These are phyloP conservation scores for Colletotrichum phormii DNA, from an alignment of 2,329 filamentous ascomycete species.

Conservation along the genomic window DNA sequence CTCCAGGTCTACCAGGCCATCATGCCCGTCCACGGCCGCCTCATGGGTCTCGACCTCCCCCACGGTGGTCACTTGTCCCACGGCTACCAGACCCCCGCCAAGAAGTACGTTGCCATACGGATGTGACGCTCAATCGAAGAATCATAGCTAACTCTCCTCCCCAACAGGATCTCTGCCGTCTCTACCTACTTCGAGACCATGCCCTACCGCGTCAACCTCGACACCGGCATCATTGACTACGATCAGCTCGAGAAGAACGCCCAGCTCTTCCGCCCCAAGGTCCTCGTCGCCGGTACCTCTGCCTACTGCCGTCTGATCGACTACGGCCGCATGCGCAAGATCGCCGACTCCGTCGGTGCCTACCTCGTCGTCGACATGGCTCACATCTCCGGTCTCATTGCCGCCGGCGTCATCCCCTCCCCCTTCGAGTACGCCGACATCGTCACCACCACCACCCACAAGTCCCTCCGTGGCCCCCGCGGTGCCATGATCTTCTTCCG, in stretches of 20 bases:
- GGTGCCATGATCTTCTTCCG: slow-evolving; percentile 99
- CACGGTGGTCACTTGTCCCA: slow-evolving; percentile 96
- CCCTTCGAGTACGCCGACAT: slow-evolving; percentile 95
- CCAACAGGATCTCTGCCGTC: slow-evolving; percentile 84
- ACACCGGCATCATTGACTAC: slow-evolving; percentile 98
- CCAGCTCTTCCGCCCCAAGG: slow-evolving; percentile 92
- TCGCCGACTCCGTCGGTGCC: slow-evolving; percentile 91
- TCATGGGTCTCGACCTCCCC: slow-evolving; percentile 96
- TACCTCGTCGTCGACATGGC: slow-evolving; percentile 99
- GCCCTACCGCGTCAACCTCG: slow-evolving; percentile 90
- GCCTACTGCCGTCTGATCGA: slow-evolving; percentile 99
- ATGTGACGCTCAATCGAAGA: no score
- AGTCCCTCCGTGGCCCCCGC: slow-evolving; percentile 95
- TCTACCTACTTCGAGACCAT: slow-evolving; percentile 99
- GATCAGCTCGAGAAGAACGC: slow-evolving; percentile 91
- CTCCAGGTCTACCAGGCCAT: slow-evolving; percentile 98
- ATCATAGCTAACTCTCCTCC: neutral
- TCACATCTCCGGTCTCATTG: slow-evolving; percentile 96
- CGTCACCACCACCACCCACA: slow-evolving; percentile 98
- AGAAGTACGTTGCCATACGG: slow-evolving; percentile 72
- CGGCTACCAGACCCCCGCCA: slow-evolving; percentile 95
- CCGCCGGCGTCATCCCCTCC: slow-evolving; percentile 91
- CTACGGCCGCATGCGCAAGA: slow-evolving; percentile 95
- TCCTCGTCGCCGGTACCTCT: slow-evolving; percentile 95
- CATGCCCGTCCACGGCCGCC: slow-evolving; percentile 92